Conservation (phyloP, 2,329 filamentous ascomycete genomes). For the Claviceps quebecensis region DNA sequence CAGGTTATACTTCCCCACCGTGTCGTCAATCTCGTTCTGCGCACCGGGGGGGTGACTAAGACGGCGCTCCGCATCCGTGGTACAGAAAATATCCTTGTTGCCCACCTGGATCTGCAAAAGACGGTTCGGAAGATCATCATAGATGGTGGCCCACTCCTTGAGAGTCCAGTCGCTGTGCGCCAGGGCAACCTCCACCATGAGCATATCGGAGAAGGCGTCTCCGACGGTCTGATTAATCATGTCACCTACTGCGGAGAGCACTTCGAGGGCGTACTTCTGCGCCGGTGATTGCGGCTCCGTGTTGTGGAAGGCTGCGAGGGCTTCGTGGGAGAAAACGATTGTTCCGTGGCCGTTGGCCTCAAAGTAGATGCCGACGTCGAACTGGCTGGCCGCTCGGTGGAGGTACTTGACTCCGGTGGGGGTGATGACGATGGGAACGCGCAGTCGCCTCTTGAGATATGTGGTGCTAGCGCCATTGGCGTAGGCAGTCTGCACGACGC, state of each 20-base stretch:
- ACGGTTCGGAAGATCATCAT: slow-evolving; percentile 86
- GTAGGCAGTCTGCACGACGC: slow-evolving; percentile 93
- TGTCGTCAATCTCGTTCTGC: slow-evolving; percentile 74
- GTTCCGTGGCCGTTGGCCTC: slow-evolving; percentile 98
- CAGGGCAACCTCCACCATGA: slow-evolving; percentile 89
- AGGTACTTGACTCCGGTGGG: slow-evolving; percentile 94
- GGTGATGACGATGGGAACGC: slow-evolving; percentile 83
- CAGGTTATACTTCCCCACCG: slow-evolving; percentile 81
- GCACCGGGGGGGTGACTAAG: slow-evolving; percentile 66
- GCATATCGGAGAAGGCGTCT: slow-evolving; percentile 88
- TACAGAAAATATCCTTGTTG: slow-evolving; percentile 79
- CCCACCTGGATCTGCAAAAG: slow-evolving; percentile 85
- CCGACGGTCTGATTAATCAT: slow-evolving; percentile 98
- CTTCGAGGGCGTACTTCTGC: slow-evolving; percentile 79
- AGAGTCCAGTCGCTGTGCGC: slow-evolving; percentile 88
- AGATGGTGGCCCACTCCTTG: slow-evolving; percentile 84
- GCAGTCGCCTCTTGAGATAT: slow-evolving; percentile 78
- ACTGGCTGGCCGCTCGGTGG: slow-evolving; percentile 89
- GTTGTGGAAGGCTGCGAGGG: slow-evolving; percentile 62
- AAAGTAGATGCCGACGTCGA: slow-evolving; percentile 95
- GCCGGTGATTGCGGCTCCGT: slow-evolving; percentile 80
- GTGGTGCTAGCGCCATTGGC: slow-evolving; percentile 91
- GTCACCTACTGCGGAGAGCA: slow-evolving; percentile 67
- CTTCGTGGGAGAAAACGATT: slow-evolving; percentile 80
- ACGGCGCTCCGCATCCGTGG: slow-evolving; percentile 82